Percentiles rank a stretch among this genome's conserved stretches.
Evolutionary conservation across 1,284 basidiomycete species (phyloP).

Genomic region (Heterobasidion parviporum): DNA sequence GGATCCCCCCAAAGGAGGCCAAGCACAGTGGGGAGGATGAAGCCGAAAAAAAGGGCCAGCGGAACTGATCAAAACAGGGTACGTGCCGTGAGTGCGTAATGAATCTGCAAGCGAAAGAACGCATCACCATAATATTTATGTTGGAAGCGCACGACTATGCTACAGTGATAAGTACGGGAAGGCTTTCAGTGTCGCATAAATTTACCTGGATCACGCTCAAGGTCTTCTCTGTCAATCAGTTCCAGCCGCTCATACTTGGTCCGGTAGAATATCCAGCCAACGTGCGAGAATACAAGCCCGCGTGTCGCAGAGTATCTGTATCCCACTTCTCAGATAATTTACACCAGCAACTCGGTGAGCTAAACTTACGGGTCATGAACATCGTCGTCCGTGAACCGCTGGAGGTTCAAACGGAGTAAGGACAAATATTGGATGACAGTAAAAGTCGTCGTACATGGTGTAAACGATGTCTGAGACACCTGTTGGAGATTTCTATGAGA

Average conservation of each 20-base stretch:
- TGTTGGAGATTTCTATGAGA: slow-evolving; percentile 17
- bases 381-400: slow-evolving; percentile 73
- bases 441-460: slow-evolving; percentile 53
- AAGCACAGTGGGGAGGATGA: slow-evolving; percentile 46
- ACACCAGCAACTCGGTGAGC: not conserved
- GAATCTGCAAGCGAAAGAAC: not conserved
- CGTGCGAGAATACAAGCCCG: slow-evolving; percentile 68
- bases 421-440: not conserved
- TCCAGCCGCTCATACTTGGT: slow-evolving; percentile 58
- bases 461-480: slow-evolving; percentile 68
- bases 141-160: slow-evolving; percentile 63
- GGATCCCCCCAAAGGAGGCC: slow-evolving; percentile 53
- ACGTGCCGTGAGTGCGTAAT: not conserved
- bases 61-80: slow-evolving; percentile 31
- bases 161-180: not conserved
- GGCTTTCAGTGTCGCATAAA: not conserved
- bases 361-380: slow-evolving; percentile 58
- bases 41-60: slow-evolving; percentile 51
- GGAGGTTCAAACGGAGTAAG: not conserved
- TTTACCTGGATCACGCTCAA: slow-evolving; percentile 64
- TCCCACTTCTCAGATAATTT: not conserved
- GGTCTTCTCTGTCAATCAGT: slow-evolving; percentile 59
- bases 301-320: slow-evolving; percentile 63
- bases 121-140: slow-evolving; percentile 58
- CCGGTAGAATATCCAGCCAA: slow-evolving; percentile 83